Evolutionary conservation across 768 basidiomycete species (phyloP).

Genomic region (Pisolithus albus): DNA sequence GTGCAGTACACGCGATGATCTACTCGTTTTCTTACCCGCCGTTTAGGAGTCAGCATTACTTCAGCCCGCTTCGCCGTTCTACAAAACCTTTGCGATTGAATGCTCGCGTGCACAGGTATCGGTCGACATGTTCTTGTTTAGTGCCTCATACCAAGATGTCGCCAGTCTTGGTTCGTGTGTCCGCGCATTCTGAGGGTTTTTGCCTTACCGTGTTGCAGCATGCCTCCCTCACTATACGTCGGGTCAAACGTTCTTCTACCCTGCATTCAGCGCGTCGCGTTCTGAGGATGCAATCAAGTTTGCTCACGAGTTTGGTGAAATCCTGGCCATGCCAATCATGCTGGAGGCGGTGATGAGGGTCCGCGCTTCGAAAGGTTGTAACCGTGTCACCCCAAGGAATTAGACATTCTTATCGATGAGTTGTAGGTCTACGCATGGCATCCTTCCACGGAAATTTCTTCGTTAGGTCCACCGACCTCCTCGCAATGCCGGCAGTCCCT

Average conservation of each 20-base stretch:
- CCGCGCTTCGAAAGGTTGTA: conserved; percentile 83
- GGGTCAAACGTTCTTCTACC: conserved; percentile 97
- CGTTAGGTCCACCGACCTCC: conserved; percentile 91
- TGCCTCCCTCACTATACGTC: conserved; percentile 95
- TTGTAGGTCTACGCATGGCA: conserved; percentile 81
- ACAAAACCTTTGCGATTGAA: conserved; percentile 98
- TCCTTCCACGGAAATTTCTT: conserved; percentile 99
- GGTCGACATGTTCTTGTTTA: conserved; percentile 99
- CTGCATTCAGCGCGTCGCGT: conserved; percentile 91
- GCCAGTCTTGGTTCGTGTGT: conserved; percentile 69
- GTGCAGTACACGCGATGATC: not conserved
- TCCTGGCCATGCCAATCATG: conserved; percentile 90
- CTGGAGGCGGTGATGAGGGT: conserved; percentile 97
- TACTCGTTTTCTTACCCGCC: conserved; percentile 3
- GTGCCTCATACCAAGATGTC: conserved; percentile 88
- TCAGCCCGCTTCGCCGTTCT: conserved; percentile 91
- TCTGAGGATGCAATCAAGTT: conserved; percentile 98
- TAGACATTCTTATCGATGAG: not conserved
- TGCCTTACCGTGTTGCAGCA: conserved; percentile 38
- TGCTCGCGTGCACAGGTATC: conserved; percentile 96
- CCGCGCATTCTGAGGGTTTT: not conserved
- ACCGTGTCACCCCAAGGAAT: not conserved
- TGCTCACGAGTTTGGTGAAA: conserved; percentile 93
- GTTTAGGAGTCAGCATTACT: conserved; percentile 81
- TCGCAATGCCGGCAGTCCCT: conserved; percentile 95